Evolutionary conservation across 1,284 basidiomycete genomes (phyloP).

Genomic region (Melampsora medusae): DNA sequence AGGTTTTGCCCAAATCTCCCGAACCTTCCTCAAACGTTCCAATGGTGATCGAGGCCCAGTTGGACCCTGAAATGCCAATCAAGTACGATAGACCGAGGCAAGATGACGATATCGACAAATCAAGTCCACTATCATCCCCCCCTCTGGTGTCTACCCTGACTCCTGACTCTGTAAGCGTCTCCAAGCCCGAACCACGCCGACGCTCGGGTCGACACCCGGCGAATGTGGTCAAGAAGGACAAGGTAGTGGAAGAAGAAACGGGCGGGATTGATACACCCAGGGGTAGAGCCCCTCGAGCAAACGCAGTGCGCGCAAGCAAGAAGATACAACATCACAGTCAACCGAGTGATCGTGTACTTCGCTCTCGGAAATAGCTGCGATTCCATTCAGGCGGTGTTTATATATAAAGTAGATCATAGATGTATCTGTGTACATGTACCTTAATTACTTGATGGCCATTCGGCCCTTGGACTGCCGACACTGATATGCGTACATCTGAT

Average conservation of each 20-base stretch:
- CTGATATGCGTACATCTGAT: no score
- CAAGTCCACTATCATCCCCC: neutral
- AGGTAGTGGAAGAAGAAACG: neutral
- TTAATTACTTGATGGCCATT: no score
- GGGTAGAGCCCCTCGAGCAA: neutral
- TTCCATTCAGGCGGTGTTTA: no score
- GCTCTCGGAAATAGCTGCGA: neutral
- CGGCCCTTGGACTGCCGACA: no score
- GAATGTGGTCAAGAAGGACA: neutral
- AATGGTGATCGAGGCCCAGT: neutral
- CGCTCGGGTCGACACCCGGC: neutral
- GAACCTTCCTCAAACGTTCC: neutral
- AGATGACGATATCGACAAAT: neutral
- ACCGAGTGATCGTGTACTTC: neutral
- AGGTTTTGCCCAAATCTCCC: neutral
- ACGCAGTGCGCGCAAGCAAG: neutral
- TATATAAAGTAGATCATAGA: no score
- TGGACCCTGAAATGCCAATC: neutral
- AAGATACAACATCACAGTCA: neutral
- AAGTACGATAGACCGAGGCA: neutral
- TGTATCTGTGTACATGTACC: no score
- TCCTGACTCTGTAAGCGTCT: neutral
- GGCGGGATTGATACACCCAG: neutral
- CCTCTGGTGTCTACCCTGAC: neutral
- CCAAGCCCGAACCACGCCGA: neutral